Evolutionary conservation across 2,329 filamentous ascomycete species (phyloP).

Genomic region (Zymoseptoria crescenta): DNA sequence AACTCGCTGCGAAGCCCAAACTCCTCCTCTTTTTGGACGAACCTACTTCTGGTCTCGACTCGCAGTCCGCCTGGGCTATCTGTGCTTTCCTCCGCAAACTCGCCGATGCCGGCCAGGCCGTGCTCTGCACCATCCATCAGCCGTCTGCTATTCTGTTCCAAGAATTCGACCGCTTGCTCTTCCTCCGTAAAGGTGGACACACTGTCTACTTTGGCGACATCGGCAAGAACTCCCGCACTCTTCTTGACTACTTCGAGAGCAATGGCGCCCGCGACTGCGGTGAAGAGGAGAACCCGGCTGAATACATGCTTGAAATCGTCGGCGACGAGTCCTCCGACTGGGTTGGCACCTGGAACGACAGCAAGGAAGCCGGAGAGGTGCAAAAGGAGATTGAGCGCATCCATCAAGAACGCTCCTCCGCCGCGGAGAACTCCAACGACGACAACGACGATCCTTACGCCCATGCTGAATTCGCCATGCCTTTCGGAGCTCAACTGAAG

Average conservation of each 20-base stretch:
- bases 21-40: conserved; percentile 56
- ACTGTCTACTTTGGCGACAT: conserved; percentile 44
- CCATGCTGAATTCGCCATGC: conserved; percentile 38
- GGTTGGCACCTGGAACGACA: conserved; percentile 34
- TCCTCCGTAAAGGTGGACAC: conserved; percentile 38
- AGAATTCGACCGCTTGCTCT: conserved; percentile 38
- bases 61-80: conserved; percentile 57
- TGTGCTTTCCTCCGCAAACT: conserved; percentile 55
- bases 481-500: conserved; percentile 29
- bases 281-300: conserved; percentile 58
- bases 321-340: conserved; percentile 34
- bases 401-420: conserved; percentile 30
- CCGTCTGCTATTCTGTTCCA: conserved; percentile 40
- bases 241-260: conserved; percentile 49
- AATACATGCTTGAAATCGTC: conserved; percentile 60
- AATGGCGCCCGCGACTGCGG: conserved; percentile 56
- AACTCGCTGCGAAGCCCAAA: conserved; percentile 41
- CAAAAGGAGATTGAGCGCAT: conserved; percentile 35
- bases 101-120: conserved; percentile 40
- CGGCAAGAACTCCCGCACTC: conserved; percentile 34
- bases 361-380: conserved; percentile 24
- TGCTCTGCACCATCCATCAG: conserved; percentile 43
- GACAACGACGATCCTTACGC: conserved; percentile 29
- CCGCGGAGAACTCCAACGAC: conserved; percentile 17
- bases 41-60: conserved; percentile 54